Base-by-base conservation (phyloP, 2,329 filamentous ascomycete species). In the Colletotrichum trifolii region DNA sequence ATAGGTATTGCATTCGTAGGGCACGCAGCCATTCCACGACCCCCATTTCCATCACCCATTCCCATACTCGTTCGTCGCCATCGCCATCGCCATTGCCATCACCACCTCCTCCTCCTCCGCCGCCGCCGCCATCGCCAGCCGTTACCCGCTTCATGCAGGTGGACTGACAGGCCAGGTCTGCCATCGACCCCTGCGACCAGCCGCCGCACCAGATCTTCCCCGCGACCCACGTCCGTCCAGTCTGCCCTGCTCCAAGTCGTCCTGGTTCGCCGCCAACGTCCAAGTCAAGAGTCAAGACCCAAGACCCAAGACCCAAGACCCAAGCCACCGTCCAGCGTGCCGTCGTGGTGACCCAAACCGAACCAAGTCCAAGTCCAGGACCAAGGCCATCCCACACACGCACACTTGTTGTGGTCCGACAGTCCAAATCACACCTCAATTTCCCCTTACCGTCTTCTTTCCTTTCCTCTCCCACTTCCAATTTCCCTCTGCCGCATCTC, bases 271-370 rank as follows among this genome's bases (percentile, higher is more conserved):
- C 40, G 42, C 13, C 42, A 8, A 42, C 42, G 35, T 45, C 67
- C 7, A 73, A 67, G 60, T 71, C 70, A 33, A 59, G 54, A 15
- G 35, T 11, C 9, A 62, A 58, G 12, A 46, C 62, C 43, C 17
- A 17, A 17, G 17, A 25, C 17, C 17, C 17, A 25, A 71, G 69
- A 57, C 47, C 58, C 40, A 72, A 68, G 38, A 40, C 59, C 12
- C 47, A 63, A 62, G 55, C 63, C 62, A 65, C 52, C 36, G 34
- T 48, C 35, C 38, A 52, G 52, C 46, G 45, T 56, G 57, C 55
- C 40, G 33, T 36, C 12, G 13, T 25, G 12, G 35, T 49, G 25
- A 50, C 35, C 40, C 25, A 12, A 38, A 40, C n/a, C n/a, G 25
- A 36, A 42, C 42, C 36, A 48, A 49, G 54, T 13, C 45, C 45